A percentile compares a stretch with the other conserved stretches of the same genome.
Evolutionary conservation across 495 filamentous ascomycete species (phyloP).

Genomic region (Cetradonia linearis): DNA sequence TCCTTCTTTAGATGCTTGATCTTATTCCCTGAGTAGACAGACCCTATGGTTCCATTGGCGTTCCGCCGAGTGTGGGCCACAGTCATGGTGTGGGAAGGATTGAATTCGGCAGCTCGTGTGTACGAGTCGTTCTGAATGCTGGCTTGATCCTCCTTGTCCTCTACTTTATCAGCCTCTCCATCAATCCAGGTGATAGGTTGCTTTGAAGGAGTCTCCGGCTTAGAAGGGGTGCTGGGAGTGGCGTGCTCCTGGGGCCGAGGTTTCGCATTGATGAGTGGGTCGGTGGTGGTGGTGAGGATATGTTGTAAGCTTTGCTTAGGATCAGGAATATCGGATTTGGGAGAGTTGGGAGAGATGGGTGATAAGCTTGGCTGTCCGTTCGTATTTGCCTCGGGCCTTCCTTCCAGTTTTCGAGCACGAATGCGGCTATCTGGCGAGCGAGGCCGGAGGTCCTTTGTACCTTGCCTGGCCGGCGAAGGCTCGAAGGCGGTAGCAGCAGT

Average conservation of each 20-base stretch:
- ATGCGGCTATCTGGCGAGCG: conserved; percentile 17
- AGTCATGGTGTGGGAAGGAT: conserved; percentile 38
- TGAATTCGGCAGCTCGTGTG: conserved; percentile 33
- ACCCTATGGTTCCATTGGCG: conserved; percentile 55
- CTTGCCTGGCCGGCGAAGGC: conserved; percentile 7
- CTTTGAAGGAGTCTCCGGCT: conserved; percentile 10
- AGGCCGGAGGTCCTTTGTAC: conserved; percentile 6
- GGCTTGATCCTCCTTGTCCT: conserved; percentile 16
- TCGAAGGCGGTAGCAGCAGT: conserved; percentile 13
- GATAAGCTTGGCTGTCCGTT: conserved; percentile 15
- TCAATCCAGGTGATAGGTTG: conserved; percentile 20
- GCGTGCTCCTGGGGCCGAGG: conserved; percentile 5
- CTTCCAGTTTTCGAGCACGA: conserved; percentile 18
- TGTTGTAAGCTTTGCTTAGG: conserved; percentile 27
- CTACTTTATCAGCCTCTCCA: conserved; percentile 11
- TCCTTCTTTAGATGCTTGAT: conserved; percentile 95
- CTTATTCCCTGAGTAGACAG: conserved; percentile 79
- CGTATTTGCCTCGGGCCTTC: conserved; percentile 10
- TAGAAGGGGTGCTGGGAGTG: conserved; percentile 4
- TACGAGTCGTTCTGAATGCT: conserved; percentile 39
- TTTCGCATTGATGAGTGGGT: conserved; percentile 11
- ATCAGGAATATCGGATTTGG: conserved; percentile 21
- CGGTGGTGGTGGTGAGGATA: conserved; percentile 19
- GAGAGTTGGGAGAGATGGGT: conserved; percentile 1
- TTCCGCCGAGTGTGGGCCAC: conserved; percentile 53